phyloP scores from a whole-genome alignment of 768 basidiomycete genomes.

The Tephrocybe sp. region DNA sequence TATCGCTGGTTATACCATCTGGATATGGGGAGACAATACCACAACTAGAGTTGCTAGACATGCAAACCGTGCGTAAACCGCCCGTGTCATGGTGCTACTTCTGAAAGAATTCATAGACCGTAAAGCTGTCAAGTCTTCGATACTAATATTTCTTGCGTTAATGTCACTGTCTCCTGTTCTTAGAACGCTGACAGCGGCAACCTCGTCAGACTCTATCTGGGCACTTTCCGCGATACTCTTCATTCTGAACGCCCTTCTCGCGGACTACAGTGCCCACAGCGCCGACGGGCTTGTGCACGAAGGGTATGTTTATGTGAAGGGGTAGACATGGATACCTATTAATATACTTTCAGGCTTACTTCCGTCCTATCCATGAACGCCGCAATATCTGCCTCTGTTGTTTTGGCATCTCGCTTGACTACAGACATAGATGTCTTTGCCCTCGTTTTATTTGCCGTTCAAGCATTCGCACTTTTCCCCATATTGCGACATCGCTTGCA shows the following conservation, averaged over 20 bases:
- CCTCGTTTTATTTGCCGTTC: constrained; percentile 79
- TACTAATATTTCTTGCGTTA: constrained; percentile 85
- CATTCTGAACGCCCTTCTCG: constrained; percentile 74
- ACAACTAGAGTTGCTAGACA: constrained; percentile 8
- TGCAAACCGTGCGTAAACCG: constrained; percentile 18
- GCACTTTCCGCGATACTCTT: constrained; percentile 87
- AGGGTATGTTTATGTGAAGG: constrained; percentile 39
- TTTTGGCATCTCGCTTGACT: constrained; percentile 84
- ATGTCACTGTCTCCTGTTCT: constrained; percentile 90
- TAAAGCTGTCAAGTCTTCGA: constrained; percentile 73
- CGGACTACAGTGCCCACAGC: constrained; percentile 68
- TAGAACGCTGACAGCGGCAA: constrained; percentile 88
- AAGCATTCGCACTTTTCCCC: constrained; percentile 82
- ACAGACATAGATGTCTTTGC: constrained; percentile 87
- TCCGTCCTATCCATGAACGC: constrained; percentile 89
- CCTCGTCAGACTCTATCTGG: constrained; percentile 97
- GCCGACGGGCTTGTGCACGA: constrained; percentile 48
- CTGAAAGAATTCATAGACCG: constrained; percentile 42
- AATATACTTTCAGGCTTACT: constrained; percentile 50
- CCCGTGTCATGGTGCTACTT: neutral
- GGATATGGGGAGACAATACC: constrained; percentile 52
- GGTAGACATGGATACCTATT: constrained; percentile 20
- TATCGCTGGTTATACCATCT: constrained; percentile 55
- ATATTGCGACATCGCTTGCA: constrained; percentile 71
- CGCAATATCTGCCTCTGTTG: constrained; percentile 88